A percentile compares a stretch with the other conserved stretches of the same genome.
These are phyloP conservation scores for Fusarium poae DNA, from an alignment of 2,329 filamentous ascomycete genomes.

Conservation along the genomic window DNA sequence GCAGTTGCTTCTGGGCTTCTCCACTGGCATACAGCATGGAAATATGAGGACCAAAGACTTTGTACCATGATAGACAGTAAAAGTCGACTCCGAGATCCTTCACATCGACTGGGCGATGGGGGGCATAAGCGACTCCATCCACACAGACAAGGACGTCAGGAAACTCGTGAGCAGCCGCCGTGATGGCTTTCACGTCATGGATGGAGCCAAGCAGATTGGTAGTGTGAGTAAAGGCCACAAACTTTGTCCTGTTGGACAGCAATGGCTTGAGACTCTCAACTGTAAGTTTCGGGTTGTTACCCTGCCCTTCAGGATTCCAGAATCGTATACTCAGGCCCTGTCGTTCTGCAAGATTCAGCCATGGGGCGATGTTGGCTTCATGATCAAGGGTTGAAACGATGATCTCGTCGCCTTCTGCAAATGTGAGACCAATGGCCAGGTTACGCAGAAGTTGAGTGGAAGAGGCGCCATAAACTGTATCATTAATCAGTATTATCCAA, in stretches of 20 bases:
- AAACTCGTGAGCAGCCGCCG: slow-evolving; percentile 63
- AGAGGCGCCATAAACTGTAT: slow-evolving; percentile 69
- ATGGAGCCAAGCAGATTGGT: slow-evolving; percentile 81
- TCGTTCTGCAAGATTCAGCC: slow-evolving; percentile 75
- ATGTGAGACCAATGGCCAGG: slow-evolving; percentile 67
- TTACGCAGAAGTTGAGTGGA: slow-evolving; percentile 84
- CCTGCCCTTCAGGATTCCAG: slow-evolving; percentile 13
- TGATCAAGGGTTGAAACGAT: slow-evolving; percentile 80
- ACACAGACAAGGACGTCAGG: slow-evolving; percentile 72
- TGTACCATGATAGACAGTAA: slow-evolving; percentile 86
- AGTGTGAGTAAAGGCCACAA: slow-evolving; percentile 80
- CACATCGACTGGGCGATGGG: slow-evolving; percentile 78
- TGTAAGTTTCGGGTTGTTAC: slow-evolving; percentile 67
- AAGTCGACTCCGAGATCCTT: slow-evolving; percentile 77
- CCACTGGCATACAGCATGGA: slow-evolving; percentile 76
- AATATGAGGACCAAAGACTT: slow-evolving; percentile 83
- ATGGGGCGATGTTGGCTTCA: slow-evolving; percentile 81
- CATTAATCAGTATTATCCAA: neutral
- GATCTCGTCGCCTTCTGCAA: slow-evolving; percentile 72
- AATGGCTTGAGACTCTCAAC: slow-evolving; percentile 68
- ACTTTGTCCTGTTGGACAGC: slow-evolving; percentile 72
- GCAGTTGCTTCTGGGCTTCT: slow-evolving; percentile 66
- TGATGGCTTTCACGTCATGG: slow-evolving; percentile 70
- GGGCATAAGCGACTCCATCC: slow-evolving; percentile 82
- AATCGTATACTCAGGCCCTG: slow-evolving; percentile 59